Evolutionary conservation across 2,329 filamentous ascomycete genomes (phyloP).

Genomic region (Aureobasidium sp.): DNA sequence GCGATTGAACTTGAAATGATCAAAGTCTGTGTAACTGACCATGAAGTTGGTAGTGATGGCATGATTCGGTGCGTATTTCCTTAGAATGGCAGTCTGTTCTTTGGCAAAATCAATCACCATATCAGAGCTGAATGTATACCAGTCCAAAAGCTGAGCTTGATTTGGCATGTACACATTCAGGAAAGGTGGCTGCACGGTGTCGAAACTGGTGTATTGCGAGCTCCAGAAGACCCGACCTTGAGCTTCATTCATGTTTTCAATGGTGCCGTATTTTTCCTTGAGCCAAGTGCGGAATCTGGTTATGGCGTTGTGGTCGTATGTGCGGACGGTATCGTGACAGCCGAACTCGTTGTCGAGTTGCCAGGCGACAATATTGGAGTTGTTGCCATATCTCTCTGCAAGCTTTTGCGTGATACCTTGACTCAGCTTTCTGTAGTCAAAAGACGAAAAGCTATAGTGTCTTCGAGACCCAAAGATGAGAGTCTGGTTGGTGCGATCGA

Average conservation of each 20-base stretch:
- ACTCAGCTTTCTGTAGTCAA: conserved; percentile 22
- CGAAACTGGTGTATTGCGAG: conserved; percentile 22
- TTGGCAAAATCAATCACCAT: conserved; percentile 24
- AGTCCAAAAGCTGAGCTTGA: conserved; percentile 23
- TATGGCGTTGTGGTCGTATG: conserved; percentile 23
- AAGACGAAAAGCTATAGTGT: conserved; percentile 24
- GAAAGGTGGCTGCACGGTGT: conserved; percentile 22
- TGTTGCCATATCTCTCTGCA: conserved; percentile 23
- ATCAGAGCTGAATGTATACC: conserved; percentile 24
- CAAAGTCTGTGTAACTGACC: conserved; percentile 23
- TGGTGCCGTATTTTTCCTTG: conserved; percentile 22
- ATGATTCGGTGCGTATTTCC: conserved; percentile 20
- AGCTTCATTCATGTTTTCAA: conserved; percentile 23
- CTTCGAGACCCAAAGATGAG: conserved; percentile 22
- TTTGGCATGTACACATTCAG: conserved; percentile 24
- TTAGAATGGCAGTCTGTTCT: conserved; percentile 21
- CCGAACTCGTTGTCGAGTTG: conserved; percentile 25
- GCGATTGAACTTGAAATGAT: conserved; percentile 23
- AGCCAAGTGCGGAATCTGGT: conserved; percentile 23
- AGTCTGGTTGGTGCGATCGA: conserved; percentile 22
- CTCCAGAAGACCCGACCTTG: conserved; percentile 25
- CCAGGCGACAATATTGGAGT: conserved; percentile 21
- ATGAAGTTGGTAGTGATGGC: conserved; percentile 23
- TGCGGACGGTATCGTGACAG: conserved; percentile 23
- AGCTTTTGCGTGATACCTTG: conserved; percentile 23